Evolutionary conservation across 495 filamentous ascomycete species (phyloP).

Genomic region (Niebla homalea): DNA sequence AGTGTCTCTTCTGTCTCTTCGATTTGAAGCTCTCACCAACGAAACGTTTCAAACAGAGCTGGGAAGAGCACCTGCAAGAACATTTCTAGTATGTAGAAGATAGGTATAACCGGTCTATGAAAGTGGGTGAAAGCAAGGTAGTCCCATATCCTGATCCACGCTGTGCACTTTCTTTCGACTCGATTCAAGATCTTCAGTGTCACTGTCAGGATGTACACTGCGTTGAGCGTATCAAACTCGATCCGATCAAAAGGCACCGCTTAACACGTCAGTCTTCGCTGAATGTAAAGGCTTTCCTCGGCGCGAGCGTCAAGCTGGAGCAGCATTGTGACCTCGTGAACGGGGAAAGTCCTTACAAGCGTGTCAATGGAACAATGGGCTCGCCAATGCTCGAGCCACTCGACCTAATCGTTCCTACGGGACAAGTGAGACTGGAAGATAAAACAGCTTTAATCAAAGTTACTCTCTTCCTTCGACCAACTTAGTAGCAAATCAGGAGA

Average conservation of each 20-base stretch:
- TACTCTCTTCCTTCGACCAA: constrained; percentile 1
- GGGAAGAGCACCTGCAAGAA: constrained; percentile 5
- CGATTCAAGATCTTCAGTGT: constrained; percentile 6
- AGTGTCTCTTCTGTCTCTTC: constrained; percentile 11
- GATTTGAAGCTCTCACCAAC: constrained; percentile 5
- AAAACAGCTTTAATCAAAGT: not conserved
- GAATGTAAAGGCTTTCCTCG: constrained; percentile 2
- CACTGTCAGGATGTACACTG: constrained; percentile 3
- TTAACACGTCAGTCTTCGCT: not conserved
- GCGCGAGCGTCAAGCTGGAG: not conserved
- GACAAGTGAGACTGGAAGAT: not conserved
- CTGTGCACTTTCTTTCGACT: constrained; percentile 4
- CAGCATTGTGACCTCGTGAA: not conserved
- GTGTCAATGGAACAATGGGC: not conserved
- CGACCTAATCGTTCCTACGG: not conserved
- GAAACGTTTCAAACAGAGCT: constrained; percentile 9
- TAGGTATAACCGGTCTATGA: not conserved
- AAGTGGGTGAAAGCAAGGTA: not conserved
- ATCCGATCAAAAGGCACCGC: constrained; percentile 4
- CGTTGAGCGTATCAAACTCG: constrained; percentile 3
- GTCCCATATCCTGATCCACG: constrained; percentile 5
- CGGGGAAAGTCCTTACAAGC: not conserved
- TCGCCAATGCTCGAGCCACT: not conserved
- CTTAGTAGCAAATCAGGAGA: not conserved
- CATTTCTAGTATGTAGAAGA: not conserved